Percentiles rank a stretch among this genome's conserved stretches.
These are phyloP conservation scores for Perkinsus marinus DNA, from an alignment of 169 alveolate species.

Conservation along the genomic window DNA sequence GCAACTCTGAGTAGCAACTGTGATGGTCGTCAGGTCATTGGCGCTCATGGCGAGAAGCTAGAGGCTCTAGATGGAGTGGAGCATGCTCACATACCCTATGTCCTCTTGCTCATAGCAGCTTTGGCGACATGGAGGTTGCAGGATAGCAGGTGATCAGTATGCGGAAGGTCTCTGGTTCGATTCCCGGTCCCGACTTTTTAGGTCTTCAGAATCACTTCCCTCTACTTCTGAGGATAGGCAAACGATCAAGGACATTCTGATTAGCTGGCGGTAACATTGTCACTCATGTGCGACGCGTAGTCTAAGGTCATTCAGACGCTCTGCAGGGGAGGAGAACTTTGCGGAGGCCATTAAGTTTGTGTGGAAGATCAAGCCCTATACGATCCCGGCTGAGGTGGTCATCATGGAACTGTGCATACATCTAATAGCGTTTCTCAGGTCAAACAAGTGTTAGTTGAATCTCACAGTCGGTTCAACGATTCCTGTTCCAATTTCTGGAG, in stretches of 20 bases:
- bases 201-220: conserved; percentile 20
- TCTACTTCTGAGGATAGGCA: conserved; percentile 40
- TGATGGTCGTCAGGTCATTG: background rate
- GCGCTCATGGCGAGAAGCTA: conserved; percentile 6
- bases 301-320: conserved; percentile 9
- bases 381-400: background rate
- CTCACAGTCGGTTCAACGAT: background rate
- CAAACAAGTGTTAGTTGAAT: background rate
- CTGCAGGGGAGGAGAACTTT: conserved; percentile 39
- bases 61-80: conserved; percentile 30
- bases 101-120: conserved; percentile 45
- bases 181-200: background rate
- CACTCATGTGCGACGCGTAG: background rate
- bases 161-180: background rate
- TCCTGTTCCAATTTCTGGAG: conserved; percentile 17
- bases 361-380: background rate
- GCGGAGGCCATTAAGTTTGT: conserved; percentile 39
- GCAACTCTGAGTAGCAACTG: background rate
- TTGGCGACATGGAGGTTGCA: conserved; percentile 27
- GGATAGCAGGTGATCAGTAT: background rate
- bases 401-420: background rate
- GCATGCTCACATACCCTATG: conserved; percentile 54
- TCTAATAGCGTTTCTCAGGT: too few species aligned
- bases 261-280: conserved; percentile 1
- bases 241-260: conserved; percentile 33